Evolutionary conservation across 768 basidiomycete genomes (phyloP).

Genomic region (Serendipita sp.): DNA sequence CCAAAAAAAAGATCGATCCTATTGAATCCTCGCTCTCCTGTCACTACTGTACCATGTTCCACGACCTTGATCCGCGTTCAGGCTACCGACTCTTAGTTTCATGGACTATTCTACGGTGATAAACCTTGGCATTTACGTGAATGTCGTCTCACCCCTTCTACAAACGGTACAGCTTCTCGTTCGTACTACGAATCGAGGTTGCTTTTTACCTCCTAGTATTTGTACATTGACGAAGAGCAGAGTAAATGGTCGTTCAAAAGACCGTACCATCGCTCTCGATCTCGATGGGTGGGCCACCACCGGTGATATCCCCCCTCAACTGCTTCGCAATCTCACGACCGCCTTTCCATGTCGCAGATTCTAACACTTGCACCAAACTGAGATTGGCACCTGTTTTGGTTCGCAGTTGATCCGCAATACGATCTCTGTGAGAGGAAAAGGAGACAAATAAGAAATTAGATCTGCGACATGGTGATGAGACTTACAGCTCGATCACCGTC

Average conservation of each 20-base stretch:
- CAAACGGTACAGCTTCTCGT: no score
- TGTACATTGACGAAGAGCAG: no score
- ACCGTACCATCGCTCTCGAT: conserved; percentile 76
- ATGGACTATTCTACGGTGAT: no score
- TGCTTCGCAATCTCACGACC: conserved; percentile 81
- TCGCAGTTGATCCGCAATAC: conserved; percentile 57
- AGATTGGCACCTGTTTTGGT: conserved; percentile 38
- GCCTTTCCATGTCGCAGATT: conserved; percentile 94
- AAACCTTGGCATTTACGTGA: no score
- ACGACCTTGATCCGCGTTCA: no score
- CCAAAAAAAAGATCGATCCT: no score
- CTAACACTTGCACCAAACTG: conserved; percentile 73
- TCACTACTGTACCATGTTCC: no score
- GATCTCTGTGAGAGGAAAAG: conserved; percentile 38
- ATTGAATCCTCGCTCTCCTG: no score
- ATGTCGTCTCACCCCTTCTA: no score
- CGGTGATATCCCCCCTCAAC: conserved; percentile 44
- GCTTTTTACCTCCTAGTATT: no score
- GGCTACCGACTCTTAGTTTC: no score
- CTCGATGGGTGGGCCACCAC: conserved; percentile 68
- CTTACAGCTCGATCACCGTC: conserved; percentile 84
- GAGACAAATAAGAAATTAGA: neutral
- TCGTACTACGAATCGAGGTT: no score
- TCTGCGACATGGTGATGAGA: conserved; percentile 4
- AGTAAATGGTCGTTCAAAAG: conserved; percentile 27